A percentile compares a stretch with the other conserved stretches of the same genome.
These are phyloP conservation scores for Acanthamoeba culbertsoni DNA, from an alignment of 208 protist species.

Conservation along the genomic window DNA sequence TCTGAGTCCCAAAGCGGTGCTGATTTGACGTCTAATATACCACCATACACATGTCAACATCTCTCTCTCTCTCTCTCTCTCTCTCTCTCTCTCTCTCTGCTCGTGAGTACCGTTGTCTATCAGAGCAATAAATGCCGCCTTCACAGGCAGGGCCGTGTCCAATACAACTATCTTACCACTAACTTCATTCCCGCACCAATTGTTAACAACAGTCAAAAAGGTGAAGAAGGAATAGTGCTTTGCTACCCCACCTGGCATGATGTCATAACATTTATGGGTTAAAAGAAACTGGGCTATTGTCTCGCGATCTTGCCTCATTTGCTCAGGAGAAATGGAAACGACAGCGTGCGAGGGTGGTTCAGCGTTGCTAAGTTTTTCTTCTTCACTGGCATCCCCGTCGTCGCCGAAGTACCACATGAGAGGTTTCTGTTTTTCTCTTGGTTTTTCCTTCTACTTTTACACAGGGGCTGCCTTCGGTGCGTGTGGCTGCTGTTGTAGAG, in stretches of 20 bases:
- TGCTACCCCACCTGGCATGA: not conserved
- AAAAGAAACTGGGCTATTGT: not conserved
- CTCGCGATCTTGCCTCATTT: not conserved
- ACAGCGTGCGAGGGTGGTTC: not conserved
- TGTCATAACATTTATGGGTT: not conserved
- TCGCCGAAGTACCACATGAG: not conserved
- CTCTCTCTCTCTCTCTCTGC: too few species aligned
- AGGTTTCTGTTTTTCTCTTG: not conserved
- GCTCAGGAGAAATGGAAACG: not conserved
- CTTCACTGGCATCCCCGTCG: not conserved
- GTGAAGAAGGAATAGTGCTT: not conserved
- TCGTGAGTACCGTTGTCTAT: conserved; percentile 70
- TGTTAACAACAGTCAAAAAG: not conserved
- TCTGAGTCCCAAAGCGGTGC: conserved; percentile 71
- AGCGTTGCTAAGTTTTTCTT: not conserved
- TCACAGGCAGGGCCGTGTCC: conserved; percentile 68
- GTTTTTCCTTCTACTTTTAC: too few species aligned
- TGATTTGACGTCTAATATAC: conserved; percentile 59
- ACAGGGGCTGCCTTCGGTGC: too few species aligned
- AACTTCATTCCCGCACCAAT: too few species aligned
- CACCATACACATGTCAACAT: not conserved
- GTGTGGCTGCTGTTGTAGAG: too few species aligned
- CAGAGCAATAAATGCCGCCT: conserved; percentile 70
- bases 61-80: too few species aligned
- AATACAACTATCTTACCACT: conserved; percentile 76